Evolutionary conservation across 108 stramenopile species (phyloP).

Genomic region (Seminavis robusta): DNA sequence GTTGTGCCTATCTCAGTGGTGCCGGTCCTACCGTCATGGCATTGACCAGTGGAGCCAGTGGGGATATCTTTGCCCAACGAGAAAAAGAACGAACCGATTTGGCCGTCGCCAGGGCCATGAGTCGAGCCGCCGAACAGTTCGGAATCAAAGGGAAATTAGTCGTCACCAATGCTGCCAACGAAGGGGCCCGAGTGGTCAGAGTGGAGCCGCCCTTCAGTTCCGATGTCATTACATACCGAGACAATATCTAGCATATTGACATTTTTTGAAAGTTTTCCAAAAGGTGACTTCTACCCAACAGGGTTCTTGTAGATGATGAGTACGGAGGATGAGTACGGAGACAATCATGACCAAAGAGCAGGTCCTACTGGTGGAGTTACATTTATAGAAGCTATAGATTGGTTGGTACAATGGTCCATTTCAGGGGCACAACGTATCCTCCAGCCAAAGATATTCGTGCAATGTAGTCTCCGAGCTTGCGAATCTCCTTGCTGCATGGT

Average conservation of each 20-base stretch:
- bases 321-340: too few relatives aligned
- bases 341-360: neutral
- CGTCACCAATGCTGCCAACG: conserved; percentile 72
- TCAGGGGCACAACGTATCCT: conserved; percentile 59
- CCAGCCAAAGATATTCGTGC: conserved; percentile 71
- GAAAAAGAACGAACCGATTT: conserved; percentile 93
- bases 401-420: neutral
- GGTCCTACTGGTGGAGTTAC: neutral
- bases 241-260: conserved; percentile 84
- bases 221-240: conserved; percentile 75
- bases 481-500: conserved; percentile 43
- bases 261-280: too few relatives aligned
- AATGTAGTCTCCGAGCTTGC: conserved; percentile 66
- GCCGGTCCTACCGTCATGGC: conserved; percentile 99
- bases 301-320: neutral
- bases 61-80: conserved; percentile 97
- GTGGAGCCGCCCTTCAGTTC: conserved; percentile 86
- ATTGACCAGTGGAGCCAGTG: conserved; percentile 91
- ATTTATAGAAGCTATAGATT: neutral
- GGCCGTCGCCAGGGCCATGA: conserved; percentile 94
- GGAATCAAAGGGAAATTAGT: conserved; percentile 79
- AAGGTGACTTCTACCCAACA: too few relatives aligned
- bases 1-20: conserved; percentile 90
- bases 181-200: conserved; percentile 82
- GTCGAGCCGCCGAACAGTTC: conserved; percentile 69